A percentile compares a stretch with the other conserved stretches of the same genome.
phyloP scores from a whole-genome alignment of 83 land plant species.

The Thuja plicata region DNA sequence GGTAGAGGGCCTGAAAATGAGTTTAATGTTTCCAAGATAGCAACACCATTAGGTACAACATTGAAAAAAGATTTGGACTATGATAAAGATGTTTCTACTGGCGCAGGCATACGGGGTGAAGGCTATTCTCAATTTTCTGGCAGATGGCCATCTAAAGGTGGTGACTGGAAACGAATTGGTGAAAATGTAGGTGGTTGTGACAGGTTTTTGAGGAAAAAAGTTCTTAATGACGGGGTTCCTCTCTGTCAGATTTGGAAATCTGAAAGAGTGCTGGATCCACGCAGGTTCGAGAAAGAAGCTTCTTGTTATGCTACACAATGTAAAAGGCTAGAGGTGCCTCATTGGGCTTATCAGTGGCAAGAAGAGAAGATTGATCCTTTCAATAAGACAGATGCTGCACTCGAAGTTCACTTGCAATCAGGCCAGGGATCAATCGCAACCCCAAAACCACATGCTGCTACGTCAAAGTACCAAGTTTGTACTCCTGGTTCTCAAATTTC shows the following conservation, averaged over 20 bases:
- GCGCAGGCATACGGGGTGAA: background rate
- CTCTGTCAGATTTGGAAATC: constrained; percentile 59
- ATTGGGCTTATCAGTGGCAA: constrained; percentile 44
- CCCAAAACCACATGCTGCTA: background rate
- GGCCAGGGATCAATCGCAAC: background rate
- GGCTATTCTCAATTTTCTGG: constrained; percentile 30
- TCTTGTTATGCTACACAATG: constrained; percentile 41
- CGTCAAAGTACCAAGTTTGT: background rate
- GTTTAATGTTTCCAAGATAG: constrained; percentile 20
- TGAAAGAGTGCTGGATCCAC: constrained; percentile 54
- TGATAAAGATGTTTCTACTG: constrained; percentile 21
- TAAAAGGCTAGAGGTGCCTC: constrained; percentile 56
- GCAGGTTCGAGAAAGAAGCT: constrained; percentile 46
- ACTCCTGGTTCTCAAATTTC: background rate
- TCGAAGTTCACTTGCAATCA: background rate
- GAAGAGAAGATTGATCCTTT: constrained; percentile 43
- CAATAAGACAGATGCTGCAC: background rate
- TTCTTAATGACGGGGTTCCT: constrained; percentile 65
- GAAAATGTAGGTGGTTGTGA: constrained; percentile 36
- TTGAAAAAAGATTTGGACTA: constrained; percentile 24
- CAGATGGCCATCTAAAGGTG: constrained; percentile 67
- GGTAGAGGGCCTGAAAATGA: constrained; percentile 9
- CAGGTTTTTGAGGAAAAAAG: constrained; percentile 37
- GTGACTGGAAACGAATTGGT: constrained; percentile 74
- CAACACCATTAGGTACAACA: constrained; percentile 14